Evolutionary conservation across 176 grass and related monocot genomes (phyloP).

Genomic region (Carex myosuroides): DNA sequence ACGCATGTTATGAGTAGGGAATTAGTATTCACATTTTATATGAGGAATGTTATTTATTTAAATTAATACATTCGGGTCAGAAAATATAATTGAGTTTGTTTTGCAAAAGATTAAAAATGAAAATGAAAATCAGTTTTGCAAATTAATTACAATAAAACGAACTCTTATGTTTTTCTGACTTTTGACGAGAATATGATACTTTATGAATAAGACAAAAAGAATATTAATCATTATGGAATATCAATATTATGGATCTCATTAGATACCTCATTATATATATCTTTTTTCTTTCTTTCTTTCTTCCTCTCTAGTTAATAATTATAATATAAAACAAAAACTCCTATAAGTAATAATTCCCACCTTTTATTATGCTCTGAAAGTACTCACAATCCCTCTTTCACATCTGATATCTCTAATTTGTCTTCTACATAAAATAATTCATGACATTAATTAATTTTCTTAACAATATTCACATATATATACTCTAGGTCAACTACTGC

Average conservation of each 20-base stretch:
- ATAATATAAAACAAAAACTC: not conserved
- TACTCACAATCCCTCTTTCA: not conserved
- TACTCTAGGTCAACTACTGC: slow-evolving; percentile 15
- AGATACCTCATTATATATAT: not conserved
- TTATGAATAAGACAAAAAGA: no score
- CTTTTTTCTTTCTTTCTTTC: not conserved
- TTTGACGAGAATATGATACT: not conserved
- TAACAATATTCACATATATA: not conserved
- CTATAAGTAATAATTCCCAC: not conserved
- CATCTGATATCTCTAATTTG: not conserved
- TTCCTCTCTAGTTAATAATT: not conserved
- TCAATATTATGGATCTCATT: not conserved
- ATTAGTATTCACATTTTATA: not conserved
- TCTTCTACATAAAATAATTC: not conserved
- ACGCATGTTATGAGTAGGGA: not conserved
- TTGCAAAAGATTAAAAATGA: no score
- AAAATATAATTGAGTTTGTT: not conserved
- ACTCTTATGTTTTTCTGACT: not conserved
- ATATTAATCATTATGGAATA: not conserved
- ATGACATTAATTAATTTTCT: not conserved
- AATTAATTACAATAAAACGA: no score
- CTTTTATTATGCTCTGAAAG: not conserved
- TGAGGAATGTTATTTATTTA: not conserved
- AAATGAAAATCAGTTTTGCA: no score
- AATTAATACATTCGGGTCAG: not conserved